phyloP scores from a whole-genome alignment of 106 monocot genomes.

The Dendrobium officinale region DNA sequence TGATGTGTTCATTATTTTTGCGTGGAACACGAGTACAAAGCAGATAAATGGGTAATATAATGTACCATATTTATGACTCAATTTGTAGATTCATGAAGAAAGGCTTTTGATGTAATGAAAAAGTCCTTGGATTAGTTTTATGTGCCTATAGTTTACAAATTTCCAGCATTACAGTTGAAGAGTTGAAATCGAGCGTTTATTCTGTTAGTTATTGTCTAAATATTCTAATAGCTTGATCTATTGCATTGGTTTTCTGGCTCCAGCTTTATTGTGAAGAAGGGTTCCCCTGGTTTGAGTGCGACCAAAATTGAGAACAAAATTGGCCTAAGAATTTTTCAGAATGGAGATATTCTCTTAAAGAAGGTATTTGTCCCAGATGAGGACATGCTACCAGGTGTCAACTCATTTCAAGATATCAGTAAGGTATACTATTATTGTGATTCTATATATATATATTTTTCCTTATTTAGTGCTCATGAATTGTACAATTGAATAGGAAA shows the following conservation, averaged over 20 bases:
- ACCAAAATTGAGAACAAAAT: conserved; percentile 96
- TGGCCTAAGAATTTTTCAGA: conserved; percentile 90
- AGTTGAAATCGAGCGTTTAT: too few relatives aligned
- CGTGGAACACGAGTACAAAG: conserved; percentile 65
- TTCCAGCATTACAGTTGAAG: too few relatives aligned
- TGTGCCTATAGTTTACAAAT: neutral
- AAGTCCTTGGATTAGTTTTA: neutral
- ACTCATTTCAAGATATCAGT: conserved; percentile 82
- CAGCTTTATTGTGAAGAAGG: conserved; percentile 93
- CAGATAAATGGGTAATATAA: conserved; percentile 80
- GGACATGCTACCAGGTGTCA: conserved; percentile 73
- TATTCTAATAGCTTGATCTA: neutral
- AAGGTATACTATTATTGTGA: conserved; percentile 41
- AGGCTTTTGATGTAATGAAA: neutral
- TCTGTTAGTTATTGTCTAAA: conserved; percentile 57
- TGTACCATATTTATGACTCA: neutral
- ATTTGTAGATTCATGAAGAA: too few relatives aligned
- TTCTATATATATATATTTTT: too few relatives aligned
- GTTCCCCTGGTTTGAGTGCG: conserved; percentile 54
- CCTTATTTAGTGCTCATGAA: too few relatives aligned
- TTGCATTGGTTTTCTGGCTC: neutral
- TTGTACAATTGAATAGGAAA: too few relatives aligned
- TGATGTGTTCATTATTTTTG: conserved; percentile 78
- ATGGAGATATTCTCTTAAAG: conserved; percentile 83
- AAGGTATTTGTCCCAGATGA: conserved; percentile 93